phyloP scores from a whole-genome alignment of 805 yeast species.

The Zygoascus bituminiphila region DNA sequence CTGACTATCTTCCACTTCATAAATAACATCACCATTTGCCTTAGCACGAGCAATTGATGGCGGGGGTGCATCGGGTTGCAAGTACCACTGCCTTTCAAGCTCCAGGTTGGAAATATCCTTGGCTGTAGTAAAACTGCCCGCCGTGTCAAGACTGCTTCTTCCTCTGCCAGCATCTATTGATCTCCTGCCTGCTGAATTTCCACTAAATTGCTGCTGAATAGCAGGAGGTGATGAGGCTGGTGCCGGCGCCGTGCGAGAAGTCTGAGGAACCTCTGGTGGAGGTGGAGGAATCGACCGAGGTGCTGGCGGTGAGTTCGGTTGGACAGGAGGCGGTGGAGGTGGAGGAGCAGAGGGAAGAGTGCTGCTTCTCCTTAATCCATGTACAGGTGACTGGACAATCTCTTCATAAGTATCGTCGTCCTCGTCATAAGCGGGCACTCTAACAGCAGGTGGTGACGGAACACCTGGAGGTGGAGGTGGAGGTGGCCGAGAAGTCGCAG shows the following conservation, averaged over 20 bases:
- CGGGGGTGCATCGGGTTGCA: slow-evolving; percentile 47
- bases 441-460: slow-evolving; percentile 15
- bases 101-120: slow-evolving; percentile 27
- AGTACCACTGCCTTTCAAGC: slow-evolving; percentile 57
- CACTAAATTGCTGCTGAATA: slow-evolving; percentile 18
- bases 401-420: slow-evolving; percentile 6
- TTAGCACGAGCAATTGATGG: slow-evolving; percentile 35
- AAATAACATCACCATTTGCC: slow-evolving; percentile 43
- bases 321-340: slow-evolving; percentile 10
- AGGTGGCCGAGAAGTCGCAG: background rate
- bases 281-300: slow-evolving; percentile 16
- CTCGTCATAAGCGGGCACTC: background rate
- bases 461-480: slow-evolving; percentile 17
- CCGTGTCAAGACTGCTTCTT: slow-evolving; percentile 20
- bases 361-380: background rate
- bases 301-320: slow-evolving; percentile 10
- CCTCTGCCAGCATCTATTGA: slow-evolving; percentile 5
- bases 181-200: background rate
- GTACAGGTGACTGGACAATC: background rate
- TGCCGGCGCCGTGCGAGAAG: slow-evolving; percentile 16
- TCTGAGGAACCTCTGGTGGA: slow-evolving; percentile 14
- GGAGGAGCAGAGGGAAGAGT: background rate
- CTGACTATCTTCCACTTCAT: slow-evolving; percentile 55
- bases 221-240: slow-evolving; percentile 16
- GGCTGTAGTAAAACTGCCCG: slow-evolving; percentile 18